Evolutionary conservation across 768 basidiomycete species (phyloP).

Genomic region (Coprinopsis marcescibilis): DNA sequence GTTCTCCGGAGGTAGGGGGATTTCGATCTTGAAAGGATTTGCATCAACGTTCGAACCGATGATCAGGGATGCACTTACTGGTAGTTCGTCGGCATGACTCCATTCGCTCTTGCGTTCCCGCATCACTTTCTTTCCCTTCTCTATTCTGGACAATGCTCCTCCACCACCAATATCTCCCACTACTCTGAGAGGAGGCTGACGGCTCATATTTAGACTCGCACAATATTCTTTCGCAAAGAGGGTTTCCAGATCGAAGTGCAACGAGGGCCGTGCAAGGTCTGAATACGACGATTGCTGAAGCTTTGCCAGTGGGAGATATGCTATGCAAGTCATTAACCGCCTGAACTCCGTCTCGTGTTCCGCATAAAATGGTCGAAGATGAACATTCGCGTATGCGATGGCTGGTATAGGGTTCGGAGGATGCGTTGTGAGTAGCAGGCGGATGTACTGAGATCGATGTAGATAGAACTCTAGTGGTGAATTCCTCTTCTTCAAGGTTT

Average conservation of each 20-base stretch:
- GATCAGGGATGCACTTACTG: conserved; percentile 41
- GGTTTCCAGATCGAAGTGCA: conserved; percentile 75
- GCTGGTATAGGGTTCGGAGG: conserved; percentile 55
- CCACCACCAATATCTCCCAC: conserved; percentile 92
- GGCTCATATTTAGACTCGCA: conserved; percentile 79
- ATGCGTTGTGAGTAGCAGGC: conserved; percentile 60
- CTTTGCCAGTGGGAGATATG: conserved; percentile 63
- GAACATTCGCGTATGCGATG: conserved; percentile 66
- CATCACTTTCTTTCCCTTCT: conserved; percentile 93
- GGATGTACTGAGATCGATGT: conserved; percentile 87
- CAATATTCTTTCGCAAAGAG: conserved; percentile 90
- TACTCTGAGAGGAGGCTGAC: conserved; percentile 81
- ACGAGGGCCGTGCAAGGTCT: conserved; percentile 62
- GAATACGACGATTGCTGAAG: conserved; percentile 70
- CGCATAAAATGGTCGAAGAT: conserved; percentile 58
- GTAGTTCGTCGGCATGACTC: conserved; percentile 83
- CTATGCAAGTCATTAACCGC: conserved; percentile 63
- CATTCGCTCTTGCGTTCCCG: conserved; percentile 90
- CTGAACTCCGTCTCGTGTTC: conserved; percentile 60
- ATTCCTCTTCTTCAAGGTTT: conserved; percentile 59
- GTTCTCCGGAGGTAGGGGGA: conserved; percentile 79
- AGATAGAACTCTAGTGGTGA: conserved; percentile 87
- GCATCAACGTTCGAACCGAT: not conserved
- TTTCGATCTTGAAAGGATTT: conserved; percentile 73
- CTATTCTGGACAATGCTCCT: conserved; percentile 85